Percentiles rank a stretch among this genome's conserved stretches.
Conservation (phyloP, 1,284 basidiomycete genomes). For the Trichosporon asahii region DNA sequence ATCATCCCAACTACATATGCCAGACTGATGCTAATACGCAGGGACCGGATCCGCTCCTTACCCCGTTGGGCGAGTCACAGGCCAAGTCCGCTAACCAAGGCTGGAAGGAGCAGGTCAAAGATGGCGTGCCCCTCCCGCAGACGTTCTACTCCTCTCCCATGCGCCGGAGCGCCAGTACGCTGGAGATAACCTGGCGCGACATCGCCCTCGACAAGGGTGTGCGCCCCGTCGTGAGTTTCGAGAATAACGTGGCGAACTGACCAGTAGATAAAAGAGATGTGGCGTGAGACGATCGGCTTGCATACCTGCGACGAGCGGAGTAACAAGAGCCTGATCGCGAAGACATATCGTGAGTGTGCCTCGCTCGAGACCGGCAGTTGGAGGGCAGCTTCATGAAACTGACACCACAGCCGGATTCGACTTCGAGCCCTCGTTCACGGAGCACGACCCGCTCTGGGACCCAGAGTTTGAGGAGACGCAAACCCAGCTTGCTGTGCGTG, state of each 20-base stretch:
- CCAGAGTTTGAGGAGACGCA: conserved; percentile 35
- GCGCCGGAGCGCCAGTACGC: conserved; percentile 33
- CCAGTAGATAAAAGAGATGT: conserved; percentile 33
- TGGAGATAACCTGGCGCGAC: conserved; percentile 42
- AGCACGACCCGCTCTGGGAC: conserved; percentile 44
- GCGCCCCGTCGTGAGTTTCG: conserved; percentile 16
- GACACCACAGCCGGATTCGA: conserved; percentile 28
- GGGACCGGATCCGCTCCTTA: conserved; percentile 44
- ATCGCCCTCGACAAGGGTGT: conserved; percentile 25
- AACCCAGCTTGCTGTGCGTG: conserved; percentile 30
- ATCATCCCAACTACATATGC: no score
- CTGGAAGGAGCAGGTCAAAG: conserved; percentile 36
- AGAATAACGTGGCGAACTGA: neutral
- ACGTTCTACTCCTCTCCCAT: conserved; percentile 41
- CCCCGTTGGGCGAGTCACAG: conserved; percentile 31
- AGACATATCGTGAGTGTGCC: conserved; percentile 27
- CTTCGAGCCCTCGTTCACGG: conserved; percentile 41
- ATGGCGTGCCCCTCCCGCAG: conserved; percentile 36
- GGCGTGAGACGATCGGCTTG: conserved; percentile 37
- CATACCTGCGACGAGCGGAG: conserved; percentile 45
- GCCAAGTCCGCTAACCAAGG: conserved; percentile 30
- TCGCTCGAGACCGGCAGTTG: no score
- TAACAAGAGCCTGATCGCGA: conserved; percentile 29
- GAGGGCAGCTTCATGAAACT: no score
- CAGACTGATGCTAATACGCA: conserved; percentile 28